Conservation (phyloP, 768 basidiomycete genomes). For the Auricularia sp. region DNA sequence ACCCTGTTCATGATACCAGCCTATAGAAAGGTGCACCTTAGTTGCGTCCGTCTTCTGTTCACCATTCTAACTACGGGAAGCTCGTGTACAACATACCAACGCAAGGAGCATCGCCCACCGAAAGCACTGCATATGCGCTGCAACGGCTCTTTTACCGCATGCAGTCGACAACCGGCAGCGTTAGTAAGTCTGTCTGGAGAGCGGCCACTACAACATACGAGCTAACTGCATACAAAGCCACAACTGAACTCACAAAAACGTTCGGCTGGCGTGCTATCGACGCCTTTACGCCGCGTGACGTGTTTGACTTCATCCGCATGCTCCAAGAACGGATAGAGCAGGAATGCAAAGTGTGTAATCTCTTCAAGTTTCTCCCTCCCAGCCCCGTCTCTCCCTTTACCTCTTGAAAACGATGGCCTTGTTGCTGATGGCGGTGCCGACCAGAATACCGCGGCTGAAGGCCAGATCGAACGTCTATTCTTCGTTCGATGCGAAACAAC, state of each 20-base stretch:
- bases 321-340: not conserved
- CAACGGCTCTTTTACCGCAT: slow-evolving; percentile 1
- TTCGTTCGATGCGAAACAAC: not conserved
- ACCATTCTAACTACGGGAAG: not conserved
- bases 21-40: not conserved
- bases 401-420: not conserved
- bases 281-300: not conserved
- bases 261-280: slow-evolving; percentile 1
- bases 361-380: too few species aligned
- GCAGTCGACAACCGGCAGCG: not conserved
- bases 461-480: not conserved
- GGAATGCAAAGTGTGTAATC: not conserved
- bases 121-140: not conserved
- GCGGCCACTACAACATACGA: not conserved
- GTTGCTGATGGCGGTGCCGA: not conserved
- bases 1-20: not conserved
- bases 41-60: not conserved
- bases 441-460: not conserved
- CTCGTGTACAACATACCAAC: not conserved
- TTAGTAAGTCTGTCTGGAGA: not conserved
- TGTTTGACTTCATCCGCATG: not conserved
- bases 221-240: not conserved
- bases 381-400: too few species aligned
- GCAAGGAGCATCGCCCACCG: not conserved
- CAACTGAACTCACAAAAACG: not conserved